Base-by-base conservation (phyloP, 179 eudicot genomes). In the Beta corolliflora region DNA sequence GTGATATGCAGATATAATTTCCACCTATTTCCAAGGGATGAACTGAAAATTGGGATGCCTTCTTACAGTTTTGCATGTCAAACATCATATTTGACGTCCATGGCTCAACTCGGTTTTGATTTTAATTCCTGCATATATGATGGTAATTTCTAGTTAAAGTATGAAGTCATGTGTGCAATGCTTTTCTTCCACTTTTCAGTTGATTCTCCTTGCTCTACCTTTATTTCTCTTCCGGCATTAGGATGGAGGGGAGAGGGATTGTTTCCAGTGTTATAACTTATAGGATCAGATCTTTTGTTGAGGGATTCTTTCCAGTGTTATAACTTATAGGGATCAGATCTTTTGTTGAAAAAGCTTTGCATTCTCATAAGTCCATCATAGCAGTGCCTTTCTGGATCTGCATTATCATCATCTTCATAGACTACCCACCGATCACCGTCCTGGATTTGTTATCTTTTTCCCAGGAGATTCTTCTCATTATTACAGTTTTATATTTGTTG, bases 11-110 rank as follows among this genome's bases (percentile, higher is more conserved):
- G 99, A 84, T 96, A 90, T 86, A 97, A 94, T 83, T 97, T 97
- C 85, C 97, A 94, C 81, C 86, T 97, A 80, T 97, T 97, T 80
- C 98, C 98, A 25, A 91, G 98, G 86, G 97, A 93, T 86, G 98
- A 91, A 83, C 77, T 93, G 85, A 94, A 85, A 84, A 71, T 77
- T 13, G 97, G 97, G 88, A 86, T 94, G 94, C 98, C 98, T 58
- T 90, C 94, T 71, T 93, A 97, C 84, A 90, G 90, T 85, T 97
- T 97, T 87, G 89, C 93, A 21, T 97, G 97, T 77, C 99, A 97
- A 83, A 88, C 97, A 68, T 93, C 99, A 46, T 91, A 89, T 85
- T 83, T 97, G 89, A 88, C 91, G n/a, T 86, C 98, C 54, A 94
- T 97, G 99, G 98, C 93, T 82, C 88, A 81, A 82, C 90, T 92